Evolutionary conservation across 768 basidiomycete genomes (phyloP), one percentile per base, ranked within the genome.

Genomic region (Leccinum olivaceopallidum): DNA sequence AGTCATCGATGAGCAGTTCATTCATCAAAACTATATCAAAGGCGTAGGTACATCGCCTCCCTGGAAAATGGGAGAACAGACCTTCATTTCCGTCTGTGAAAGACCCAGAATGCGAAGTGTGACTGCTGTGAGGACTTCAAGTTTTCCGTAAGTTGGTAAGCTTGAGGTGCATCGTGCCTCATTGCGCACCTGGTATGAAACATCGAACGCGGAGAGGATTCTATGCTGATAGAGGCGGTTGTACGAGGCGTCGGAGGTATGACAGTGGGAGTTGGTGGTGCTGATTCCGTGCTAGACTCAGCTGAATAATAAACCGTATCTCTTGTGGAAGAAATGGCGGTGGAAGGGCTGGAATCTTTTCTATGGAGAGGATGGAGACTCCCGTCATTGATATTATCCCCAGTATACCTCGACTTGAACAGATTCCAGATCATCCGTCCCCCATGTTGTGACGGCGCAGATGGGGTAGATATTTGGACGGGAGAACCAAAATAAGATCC

Each of bases 401-500:
- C 28, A 30, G 28, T 53, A 20, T 14, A 12, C 20, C 3, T 39
- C 47, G 18, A 8, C 32, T 14, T 57, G 5, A 59, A 42, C n/a
- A 57, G 14, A 26, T 14, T 57, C 22, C 10, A 42, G 1, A 49
- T 16, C 14, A 39, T n/a, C 7, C 59, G 24, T 36, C 47, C 18
- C 5, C 18, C 14, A 24, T 13, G 28, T 36, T 14, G 30, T 30
- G 44, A 39, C 20, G 47, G 14, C n/a, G 20, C 20, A 22, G 51
- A 28, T 47, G 44, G 24, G 28, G 22, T 34, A 6, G 42, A 4
- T 44, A 5, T 56, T 28, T 24, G 58, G 18, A 60, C 59, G 3
- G 18, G 50, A 22, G 63, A 58, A 7, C 62, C 67, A 20, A 66
- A 64, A 51, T 64, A 64, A 34, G 51, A 55, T 14, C 60, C 69